Evolutionary conservation across 1,139 yeast species (phyloP).

Genomic region (Pichia sp.): DNA sequence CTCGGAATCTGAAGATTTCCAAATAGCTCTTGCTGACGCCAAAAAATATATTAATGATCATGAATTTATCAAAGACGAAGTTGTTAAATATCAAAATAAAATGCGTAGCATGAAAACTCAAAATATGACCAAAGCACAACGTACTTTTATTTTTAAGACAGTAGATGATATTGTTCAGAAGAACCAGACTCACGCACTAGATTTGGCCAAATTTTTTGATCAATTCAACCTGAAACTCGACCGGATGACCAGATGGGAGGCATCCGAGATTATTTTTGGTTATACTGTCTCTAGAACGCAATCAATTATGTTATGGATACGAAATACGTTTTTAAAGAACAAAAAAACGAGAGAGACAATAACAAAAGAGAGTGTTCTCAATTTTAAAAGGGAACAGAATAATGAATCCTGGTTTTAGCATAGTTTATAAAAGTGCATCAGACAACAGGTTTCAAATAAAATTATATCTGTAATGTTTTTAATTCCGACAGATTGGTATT

Average conservation of each 20-base stretch:
- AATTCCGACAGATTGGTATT: too few relatives aligned
- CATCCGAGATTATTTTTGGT: slow-evolving; percentile 44
- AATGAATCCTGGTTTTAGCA: slow-evolving; percentile 10
- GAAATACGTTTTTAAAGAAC: slow-evolving; percentile 18
- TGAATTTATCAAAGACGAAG: not conserved
- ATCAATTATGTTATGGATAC: slow-evolving; percentile 25
- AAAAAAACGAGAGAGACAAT: slow-evolving; percentile 17
- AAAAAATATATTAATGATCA: not conserved
- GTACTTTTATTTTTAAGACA: slow-evolving; percentile 8
- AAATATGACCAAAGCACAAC: slow-evolving; percentile 6
- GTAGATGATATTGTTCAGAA: slow-evolving; percentile 17
- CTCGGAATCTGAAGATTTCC: not conserved
- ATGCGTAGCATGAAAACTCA: slow-evolving; percentile 1
- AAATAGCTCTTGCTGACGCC: not conserved
- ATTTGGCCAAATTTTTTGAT: slow-evolving; percentile 13
- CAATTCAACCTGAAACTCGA: slow-evolving; percentile 25
- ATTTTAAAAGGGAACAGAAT: not conserved
- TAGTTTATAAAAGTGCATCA: not conserved
- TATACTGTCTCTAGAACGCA: slow-evolving; percentile 24
- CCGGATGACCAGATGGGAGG: slow-evolving; percentile 32
- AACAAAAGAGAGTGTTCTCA: slow-evolving; percentile 5
- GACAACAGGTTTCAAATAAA: too few relatives aligned
- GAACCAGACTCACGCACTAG: slow-evolving; percentile 9
- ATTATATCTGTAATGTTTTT: too few relatives aligned
- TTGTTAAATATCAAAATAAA: not conserved